A percentile compares a stretch with the other conserved stretches of the same genome.
Evolutionary conservation across 2,329 filamentous ascomycete genomes (phyloP).

Genomic region (Fusarium irregulare): DNA sequence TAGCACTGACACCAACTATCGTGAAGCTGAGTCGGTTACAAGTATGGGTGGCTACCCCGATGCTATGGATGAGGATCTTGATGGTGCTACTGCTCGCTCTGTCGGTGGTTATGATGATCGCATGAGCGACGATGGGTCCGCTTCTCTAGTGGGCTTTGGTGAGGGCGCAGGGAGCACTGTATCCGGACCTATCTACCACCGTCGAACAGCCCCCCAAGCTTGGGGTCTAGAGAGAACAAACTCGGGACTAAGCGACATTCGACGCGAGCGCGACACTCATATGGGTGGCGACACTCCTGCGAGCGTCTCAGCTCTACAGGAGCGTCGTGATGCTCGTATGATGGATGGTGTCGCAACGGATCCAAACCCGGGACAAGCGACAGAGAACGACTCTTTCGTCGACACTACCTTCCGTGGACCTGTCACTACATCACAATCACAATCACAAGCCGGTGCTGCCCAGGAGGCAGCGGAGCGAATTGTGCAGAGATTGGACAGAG

Average conservation of each 20-base stretch:
- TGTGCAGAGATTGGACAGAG: constrained; percentile 66
- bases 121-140: constrained; percentile 86
- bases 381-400: constrained; percentile 66
- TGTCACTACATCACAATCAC: constrained; percentile 55
- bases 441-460: constrained; percentile 35
- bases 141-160: constrained; percentile 89
- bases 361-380: constrained; percentile 60
- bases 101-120: constrained; percentile 71
- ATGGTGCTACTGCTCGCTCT: constrained; percentile 59
- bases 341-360: constrained; percentile 74
- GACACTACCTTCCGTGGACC: constrained; percentile 73
- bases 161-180: constrained; percentile 90
- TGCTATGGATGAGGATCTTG: constrained; percentile 66
- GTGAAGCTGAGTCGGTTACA: constrained; percentile 69
- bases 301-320: constrained; percentile 60
- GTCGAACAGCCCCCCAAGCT: constrained; percentile 57
- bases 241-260: constrained; percentile 63
- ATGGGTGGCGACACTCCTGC: constrained; percentile 56
- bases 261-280: constrained; percentile 50
- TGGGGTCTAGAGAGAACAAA: constrained; percentile 63
- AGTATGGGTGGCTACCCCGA: constrained; percentile 59
- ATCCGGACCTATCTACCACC: constrained; percentile 78
- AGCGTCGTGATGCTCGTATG: constrained; percentile 71
- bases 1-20: constrained; percentile 73
- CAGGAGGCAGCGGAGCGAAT: constrained; percentile 73